These are phyloP conservation scores for Nymphaea thermarum DNA, from an alignment of 164 flowering plant genomes.

Conservation along the genomic window DNA sequence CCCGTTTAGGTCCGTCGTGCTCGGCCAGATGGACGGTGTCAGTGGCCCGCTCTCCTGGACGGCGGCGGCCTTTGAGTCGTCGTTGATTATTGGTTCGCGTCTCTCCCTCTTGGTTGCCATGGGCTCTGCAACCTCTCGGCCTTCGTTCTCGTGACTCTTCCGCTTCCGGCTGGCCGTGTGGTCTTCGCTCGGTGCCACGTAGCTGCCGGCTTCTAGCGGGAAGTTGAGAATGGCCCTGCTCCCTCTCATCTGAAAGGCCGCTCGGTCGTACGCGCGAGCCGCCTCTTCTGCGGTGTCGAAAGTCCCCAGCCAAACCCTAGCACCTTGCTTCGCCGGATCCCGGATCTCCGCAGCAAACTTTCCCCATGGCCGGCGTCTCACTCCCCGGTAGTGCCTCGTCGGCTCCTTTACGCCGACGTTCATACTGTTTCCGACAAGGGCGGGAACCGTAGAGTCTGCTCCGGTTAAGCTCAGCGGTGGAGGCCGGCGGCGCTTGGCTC, in stretches of 20 bases:
- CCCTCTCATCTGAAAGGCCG: conserved; percentile 5
- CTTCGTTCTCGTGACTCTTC: conserved; percentile 5
- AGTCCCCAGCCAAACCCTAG: conserved; percentile 1
- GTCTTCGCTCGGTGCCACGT: not conserved
- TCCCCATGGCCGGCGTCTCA: not conserved
- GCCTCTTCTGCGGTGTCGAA: not conserved
- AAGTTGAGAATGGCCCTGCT: conserved; percentile 29
- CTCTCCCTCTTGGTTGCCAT: conserved; percentile 4
- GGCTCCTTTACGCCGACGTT: not conserved
- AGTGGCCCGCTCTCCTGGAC: conserved; percentile 9
- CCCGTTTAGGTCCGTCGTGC: conserved; percentile 15
- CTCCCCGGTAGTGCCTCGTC: not conserved
- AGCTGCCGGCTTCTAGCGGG: conserved; percentile 9
- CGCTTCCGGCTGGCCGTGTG: conserved; percentile 5
- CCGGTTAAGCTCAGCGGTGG: not conserved
- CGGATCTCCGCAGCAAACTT: conserved; percentile 1
- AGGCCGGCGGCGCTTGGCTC: not conserved
- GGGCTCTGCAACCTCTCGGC: not conserved
- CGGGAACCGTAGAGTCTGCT: not conserved
- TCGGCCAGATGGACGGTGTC: conserved; percentile 28
- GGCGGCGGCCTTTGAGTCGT: not conserved
- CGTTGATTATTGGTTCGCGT: not conserved
- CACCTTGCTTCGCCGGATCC: not conserved
- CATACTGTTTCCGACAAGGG: not conserved
- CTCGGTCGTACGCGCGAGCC: not conserved